phyloP scores from a whole-genome alignment of 106 monocot species.

The Triglochin maritima region DNA sequence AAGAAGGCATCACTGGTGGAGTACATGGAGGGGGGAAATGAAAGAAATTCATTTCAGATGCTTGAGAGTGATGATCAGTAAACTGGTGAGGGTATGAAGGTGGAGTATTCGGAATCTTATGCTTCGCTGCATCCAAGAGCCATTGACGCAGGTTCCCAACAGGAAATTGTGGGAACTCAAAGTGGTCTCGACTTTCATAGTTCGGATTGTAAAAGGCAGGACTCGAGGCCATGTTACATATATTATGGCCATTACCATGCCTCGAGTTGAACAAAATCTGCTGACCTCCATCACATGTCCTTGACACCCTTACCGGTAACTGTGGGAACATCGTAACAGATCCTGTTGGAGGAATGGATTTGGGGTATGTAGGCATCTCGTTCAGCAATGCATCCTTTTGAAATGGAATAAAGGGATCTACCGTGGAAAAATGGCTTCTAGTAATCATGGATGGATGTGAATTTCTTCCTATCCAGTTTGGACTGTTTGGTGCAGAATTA shows the following conservation, averaged over 20 bases:
- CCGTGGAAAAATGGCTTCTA: conserved; percentile 2
- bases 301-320: neutral
- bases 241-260: conserved; percentile 4
- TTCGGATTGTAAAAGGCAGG: conserved; percentile 13
- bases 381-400: conserved; percentile 2
- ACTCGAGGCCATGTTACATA: conserved; percentile 6
- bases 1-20: conserved; percentile 7
- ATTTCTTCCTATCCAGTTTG: conserved; percentile 6
- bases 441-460: neutral
- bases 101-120: conserved; percentile 5
- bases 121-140: conserved; percentile 17
- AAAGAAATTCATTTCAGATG: conserved; percentile 1
- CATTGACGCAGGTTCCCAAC: conserved; percentile 23
- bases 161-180: conserved; percentile 6
- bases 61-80: conserved; percentile 6
- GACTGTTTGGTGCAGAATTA: neutral
- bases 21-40: conserved; percentile 8
- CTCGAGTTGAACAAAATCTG: conserved; percentile 10
- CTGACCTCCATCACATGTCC: conserved; percentile 3
- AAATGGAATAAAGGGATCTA: conserved; percentile 3
- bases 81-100: conserved; percentile 8
- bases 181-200: conserved; percentile 4
- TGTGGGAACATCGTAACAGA: conserved; percentile 4
- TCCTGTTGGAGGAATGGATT: neutral
- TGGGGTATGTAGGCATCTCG: neutral